These are phyloP conservation scores for Circinella minor DNA, from an alignment of 371 early-diverging fungal species.

Conservation along the genomic window DNA sequence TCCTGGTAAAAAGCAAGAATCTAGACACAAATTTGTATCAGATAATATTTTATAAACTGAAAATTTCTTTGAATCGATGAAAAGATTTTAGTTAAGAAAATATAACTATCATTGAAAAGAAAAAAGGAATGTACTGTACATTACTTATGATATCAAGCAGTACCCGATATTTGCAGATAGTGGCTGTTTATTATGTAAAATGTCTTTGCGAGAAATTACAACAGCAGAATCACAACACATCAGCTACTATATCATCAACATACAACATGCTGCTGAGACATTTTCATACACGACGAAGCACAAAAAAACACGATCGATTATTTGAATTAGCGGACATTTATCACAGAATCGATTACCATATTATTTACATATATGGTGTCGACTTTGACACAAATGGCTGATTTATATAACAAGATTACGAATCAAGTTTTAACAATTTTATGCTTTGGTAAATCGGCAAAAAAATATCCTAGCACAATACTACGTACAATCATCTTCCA, in stretches of 20 bases:
- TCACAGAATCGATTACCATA: background rate
- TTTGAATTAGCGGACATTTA: background rate
- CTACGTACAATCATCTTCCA: background rate
- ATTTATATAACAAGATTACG: background rate
- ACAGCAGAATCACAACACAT: too few species aligned
- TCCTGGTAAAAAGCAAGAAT: too few species aligned
- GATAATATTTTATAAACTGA: too few species aligned
- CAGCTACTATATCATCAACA: too few species aligned
- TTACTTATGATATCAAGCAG: background rate
- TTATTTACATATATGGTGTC: background rate
- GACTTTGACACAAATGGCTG: background rate
- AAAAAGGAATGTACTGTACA: background rate
- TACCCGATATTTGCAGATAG: constrained; percentile 6
- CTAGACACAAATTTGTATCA: too few species aligned
- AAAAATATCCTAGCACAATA: background rate
- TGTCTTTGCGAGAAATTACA: background rate
- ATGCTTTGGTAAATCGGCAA: background rate
- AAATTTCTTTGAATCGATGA: too few species aligned
- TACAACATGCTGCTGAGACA: background rate
- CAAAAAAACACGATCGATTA: background rate
- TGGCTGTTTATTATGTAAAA: background rate
- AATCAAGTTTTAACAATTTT: background rate
- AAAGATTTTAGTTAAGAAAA: too few species aligned
- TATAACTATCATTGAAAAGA: too few species aligned
- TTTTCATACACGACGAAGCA: background rate